Evolutionary conservation across 352 stramenopile genomes (phyloP).

Genomic region (Aphanomyces invadans): DNA sequence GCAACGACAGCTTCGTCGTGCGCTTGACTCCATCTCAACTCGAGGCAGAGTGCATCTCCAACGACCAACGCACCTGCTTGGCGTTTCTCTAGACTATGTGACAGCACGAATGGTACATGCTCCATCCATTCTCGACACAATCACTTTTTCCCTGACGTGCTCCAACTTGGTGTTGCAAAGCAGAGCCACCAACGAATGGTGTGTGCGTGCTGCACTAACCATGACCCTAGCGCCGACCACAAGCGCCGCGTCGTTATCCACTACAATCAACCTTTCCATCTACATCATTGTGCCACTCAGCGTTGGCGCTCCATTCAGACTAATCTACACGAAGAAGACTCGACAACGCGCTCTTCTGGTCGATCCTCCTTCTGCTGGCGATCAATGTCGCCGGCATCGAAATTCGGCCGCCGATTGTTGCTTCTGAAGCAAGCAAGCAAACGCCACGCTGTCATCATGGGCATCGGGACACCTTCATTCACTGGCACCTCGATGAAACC

Average conservation of each 20-base stretch:
- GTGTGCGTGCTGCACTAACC: background rate
- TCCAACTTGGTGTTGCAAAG: background rate
- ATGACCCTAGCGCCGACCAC: background rate
- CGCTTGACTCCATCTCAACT: background rate
- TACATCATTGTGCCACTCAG: background rate
- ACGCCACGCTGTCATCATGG: background rate
- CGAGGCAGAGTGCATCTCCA: background rate
- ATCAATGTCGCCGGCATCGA: background rate
- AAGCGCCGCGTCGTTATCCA: background rate
- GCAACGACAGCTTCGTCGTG: background rate
- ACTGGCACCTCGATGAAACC: slow-evolving; percentile 8
- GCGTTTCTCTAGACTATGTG: background rate
- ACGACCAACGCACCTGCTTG: background rate
- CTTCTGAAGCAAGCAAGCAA: background rate
- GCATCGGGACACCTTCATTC: background rate
- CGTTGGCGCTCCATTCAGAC: background rate
- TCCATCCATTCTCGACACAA: background rate
- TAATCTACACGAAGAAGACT: background rate
- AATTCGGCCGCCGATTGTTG: background rate
- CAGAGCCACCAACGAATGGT: background rate
- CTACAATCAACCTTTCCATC: too few species aligned
- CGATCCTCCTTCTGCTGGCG: background rate
- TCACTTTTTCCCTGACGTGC: background rate
- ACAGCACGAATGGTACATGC: background rate
- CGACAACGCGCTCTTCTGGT: background rate